Conservation (phyloP, 176 grass and related monocot genomes). For the Olyra latifolia region DNA sequence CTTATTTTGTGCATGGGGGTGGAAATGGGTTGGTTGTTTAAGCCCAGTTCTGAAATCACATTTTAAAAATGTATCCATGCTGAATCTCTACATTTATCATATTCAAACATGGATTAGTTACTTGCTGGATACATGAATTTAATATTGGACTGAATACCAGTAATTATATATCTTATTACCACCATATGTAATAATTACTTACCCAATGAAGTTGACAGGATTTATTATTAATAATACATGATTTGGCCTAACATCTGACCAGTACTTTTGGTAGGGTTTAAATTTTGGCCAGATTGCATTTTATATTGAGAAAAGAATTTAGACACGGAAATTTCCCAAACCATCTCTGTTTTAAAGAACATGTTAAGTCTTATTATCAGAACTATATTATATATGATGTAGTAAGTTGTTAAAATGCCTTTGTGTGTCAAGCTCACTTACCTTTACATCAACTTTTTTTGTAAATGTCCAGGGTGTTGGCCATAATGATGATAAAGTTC, state of each 20-base stretch:
- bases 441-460: neutral
- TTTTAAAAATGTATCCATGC: conserved; percentile 2
- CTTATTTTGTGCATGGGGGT: neutral
- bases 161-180: neutral
- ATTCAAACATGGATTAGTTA: neutral
- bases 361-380: neutral
- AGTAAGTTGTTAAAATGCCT: neutral
- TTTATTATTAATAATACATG: neutral
- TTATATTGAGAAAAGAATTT: neutral
- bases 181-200: neutral
- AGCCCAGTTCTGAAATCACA: neutral
- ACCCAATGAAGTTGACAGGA: neutral
- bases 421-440: neutral
- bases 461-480: conserved; percentile 74
- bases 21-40: neutral
- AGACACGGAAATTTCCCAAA: neutral
- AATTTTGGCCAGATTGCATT: neutral
- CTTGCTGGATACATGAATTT: neutral
- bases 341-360: neutral
- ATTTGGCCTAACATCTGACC: neutral
- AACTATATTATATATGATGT: neutral
- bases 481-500: conserved; percentile 98
- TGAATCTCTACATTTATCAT: neutral
- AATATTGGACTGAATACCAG: neutral
- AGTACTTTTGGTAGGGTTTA: neutral